Base-by-base conservation (phyloP, 345 rosid species). In the thale cress (Arabidopsis thaliana) region DNA sequence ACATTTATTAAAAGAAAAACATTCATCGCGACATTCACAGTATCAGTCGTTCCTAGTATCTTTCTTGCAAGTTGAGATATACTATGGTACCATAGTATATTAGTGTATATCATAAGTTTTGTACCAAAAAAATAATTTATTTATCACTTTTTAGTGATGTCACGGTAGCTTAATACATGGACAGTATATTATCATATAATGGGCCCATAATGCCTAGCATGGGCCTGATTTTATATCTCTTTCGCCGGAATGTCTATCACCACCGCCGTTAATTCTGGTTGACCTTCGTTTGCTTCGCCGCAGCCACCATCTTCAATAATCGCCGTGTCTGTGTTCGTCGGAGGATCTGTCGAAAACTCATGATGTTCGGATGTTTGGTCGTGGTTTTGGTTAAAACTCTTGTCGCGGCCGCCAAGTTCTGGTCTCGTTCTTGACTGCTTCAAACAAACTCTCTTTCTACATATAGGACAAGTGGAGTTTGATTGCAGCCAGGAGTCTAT, bases 401-500 rank as follows among this genome's bases (percentile, higher is more conserved):
- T 34, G 33, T 41, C 45, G 7, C n/a, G 53, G 10, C 13, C 61
- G 10, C 14, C 72, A 56, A n/a, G 59, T 44, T 53, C 53, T 4
- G 11, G 42, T 28, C 5, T 24, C 1, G 23, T 23, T n/a, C 46
- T 36, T 65, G 38, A 73, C 4, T 63, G 81, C 64, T 30, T 36
- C 22, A 8, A 53, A 59, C 63, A 79, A 52, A 87, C 82, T 1
- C 70, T 81, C 49, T 82, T 84, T 69, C 96, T 63, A 71, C 99
- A 95, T 50, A 90, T 80, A 36, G 97, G 99, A 73, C 95, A 94
- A 16, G 94, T 91, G 7, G 86, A 78, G 32, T 94, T 89, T 22
- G 87, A 88, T 30, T 79, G 83, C 64, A 95, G 76, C 96, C 99
- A 95, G 87, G 85, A 84, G 36, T 95, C 97, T 40, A 92, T 90